Base-by-base conservation (phyloP, 148 eudicot genomes). In the Vaccinium darrowii region DNA sequence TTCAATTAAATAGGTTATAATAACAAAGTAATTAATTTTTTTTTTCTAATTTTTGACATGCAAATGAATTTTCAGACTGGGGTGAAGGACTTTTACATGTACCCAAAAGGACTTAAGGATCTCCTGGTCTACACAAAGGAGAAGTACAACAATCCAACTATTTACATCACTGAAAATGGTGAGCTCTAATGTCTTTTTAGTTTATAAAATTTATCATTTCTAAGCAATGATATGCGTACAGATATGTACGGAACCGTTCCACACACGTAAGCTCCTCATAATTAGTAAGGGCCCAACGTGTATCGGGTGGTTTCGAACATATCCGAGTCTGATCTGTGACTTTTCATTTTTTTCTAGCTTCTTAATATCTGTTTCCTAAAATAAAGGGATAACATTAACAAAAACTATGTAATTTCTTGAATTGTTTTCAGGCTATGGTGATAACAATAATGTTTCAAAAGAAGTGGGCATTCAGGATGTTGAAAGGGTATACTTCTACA, bases 151-250 rank as follows among this genome's bases (percentile, higher is more conserved):
- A 25, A 86, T 65, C 87, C 87, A 19, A 65, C 21, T 21, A 82
- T 86, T 65, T 86, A 86, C n/a, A 77, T 86, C 52, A 86, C 87
- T 12, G 87, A 86, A 33, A 75, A 71, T 81, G 87, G 87, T 85
- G 76, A 75, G 84, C 63, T 16, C 18, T 58, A 58, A 56, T 58
- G 18, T 18, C 47, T 43, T 43, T 43, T 43, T 43, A 43, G 0
- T 43, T 43, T 4, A 43, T 43, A 43, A 43, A 43, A 43, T 4
- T 43, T 43, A 43, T 5, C 6, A 56, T 18, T 56, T 56, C 19
- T 56, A 13, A 15, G 60, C 60, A 56, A 56, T 56, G 60, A 56
- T 14, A 56, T 15, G 60, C 16, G 60, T 7, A 56, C 60, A 56
- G 1, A 14, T 56, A 18, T 16, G 60, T 56, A 7, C 60, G 14